A percentile compares a stretch with the other conserved stretches of the same genome.
Evolutionary conservation across 2,329 filamentous ascomycete species (phyloP).

Genomic region (Escovopsis sp.): DNA sequence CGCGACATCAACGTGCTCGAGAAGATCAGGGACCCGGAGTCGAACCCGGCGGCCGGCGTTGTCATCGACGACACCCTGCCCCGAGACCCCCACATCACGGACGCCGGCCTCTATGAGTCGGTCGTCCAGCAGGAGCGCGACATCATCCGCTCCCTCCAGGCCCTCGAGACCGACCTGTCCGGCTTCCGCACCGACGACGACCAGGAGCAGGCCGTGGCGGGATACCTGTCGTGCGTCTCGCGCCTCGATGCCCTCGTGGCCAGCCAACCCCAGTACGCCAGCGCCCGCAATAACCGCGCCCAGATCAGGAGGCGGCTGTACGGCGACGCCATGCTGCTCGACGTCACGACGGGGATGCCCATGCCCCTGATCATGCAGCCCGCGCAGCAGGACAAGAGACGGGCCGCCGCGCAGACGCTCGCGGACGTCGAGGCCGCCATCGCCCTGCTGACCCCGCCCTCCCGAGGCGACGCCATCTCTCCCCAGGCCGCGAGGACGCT

Average conservation of each 20-base stretch:
- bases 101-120: slow-evolving; percentile 32
- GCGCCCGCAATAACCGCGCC: slow-evolving; percentile 59
- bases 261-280: slow-evolving; percentile 50
- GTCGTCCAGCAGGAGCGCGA: slow-evolving; percentile 35
- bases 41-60: slow-evolving; percentile 37
- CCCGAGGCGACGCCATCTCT: slow-evolving; percentile 38
- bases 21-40: slow-evolving; percentile 53
- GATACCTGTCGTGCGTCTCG: slow-evolving; percentile 31
- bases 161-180: slow-evolving; percentile 37
- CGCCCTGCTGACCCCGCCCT: slow-evolving; percentile 37
- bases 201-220: slow-evolving; percentile 22
- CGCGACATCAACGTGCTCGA: slow-evolving; percentile 47
- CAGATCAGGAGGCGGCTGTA: slow-evolving; percentile 49
- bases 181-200: slow-evolving; percentile 22
- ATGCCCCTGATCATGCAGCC: slow-evolving; percentile 27
- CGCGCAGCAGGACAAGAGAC: slow-evolving; percentile 20
- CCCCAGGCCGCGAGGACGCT: slow-evolving; percentile 49
- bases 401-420: slow-evolving; percentile 27
- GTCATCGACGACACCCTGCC: slow-evolving; percentile 38
- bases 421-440: slow-evolving; percentile 44
- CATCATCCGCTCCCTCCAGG: slow-evolving; percentile 39
- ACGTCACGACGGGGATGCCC: slow-evolving; percentile 19
- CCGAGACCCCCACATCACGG: slow-evolving; percentile 41
- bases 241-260: slow-evolving; percentile 40
- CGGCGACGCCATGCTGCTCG: slow-evolving; percentile 42